phyloP scores from a whole-genome alignment of 129 eudicot genomes.

The Ambrosia artemisiifolia region DNA sequence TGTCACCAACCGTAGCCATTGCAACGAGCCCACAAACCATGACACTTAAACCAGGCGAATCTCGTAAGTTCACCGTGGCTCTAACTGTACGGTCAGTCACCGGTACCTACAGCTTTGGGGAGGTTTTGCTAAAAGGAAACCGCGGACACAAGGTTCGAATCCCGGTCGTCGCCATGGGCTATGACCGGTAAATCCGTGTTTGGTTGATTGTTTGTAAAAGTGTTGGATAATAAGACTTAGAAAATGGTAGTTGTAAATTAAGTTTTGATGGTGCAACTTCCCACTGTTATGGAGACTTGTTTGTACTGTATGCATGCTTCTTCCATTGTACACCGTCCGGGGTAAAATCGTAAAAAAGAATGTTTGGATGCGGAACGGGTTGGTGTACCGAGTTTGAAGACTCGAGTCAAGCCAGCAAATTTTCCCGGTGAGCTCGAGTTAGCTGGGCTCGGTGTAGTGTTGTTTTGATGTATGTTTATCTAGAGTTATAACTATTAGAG shows the following conservation, averaged over 20 bases:
- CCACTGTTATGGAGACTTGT: background rate
- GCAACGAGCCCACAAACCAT: conserved; percentile 73
- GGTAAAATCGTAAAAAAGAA: conserved; percentile 12
- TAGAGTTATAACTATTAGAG: conserved; percentile 11
- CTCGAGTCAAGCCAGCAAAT: background rate
- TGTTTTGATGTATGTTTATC: conserved; percentile 19
- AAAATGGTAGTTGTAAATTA: conserved; percentile 35
- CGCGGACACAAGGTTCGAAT: conserved; percentile 91
- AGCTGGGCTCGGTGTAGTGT: conserved; percentile 22
- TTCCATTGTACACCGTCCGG: conserved; percentile 20
- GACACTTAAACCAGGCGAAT: conserved; percentile 70
- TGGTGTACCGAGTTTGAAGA: background rate
- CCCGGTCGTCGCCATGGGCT: conserved; percentile 98
- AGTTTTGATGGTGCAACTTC: conserved; percentile 35
- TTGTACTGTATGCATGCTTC: conserved; percentile 27
- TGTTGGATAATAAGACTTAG: conserved; percentile 44
- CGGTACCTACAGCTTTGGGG: conserved; percentile 76
- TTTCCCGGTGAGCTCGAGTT: conserved; percentile 16
- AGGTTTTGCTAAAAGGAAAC: conserved; percentile 80
- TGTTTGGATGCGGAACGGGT: background rate
- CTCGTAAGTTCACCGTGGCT: conserved; percentile 58
- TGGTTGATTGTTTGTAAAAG: conserved; percentile 52
- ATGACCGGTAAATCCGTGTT: conserved; percentile 44
- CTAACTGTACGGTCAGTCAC: conserved; percentile 69
- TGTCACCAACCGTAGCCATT: conserved; percentile 88